Percentiles rank a stretch among this genome's conserved stretches.
phyloP scores from a whole-genome alignment of 768 basidiomycete genomes.

The Suillus ampliporus region DNA sequence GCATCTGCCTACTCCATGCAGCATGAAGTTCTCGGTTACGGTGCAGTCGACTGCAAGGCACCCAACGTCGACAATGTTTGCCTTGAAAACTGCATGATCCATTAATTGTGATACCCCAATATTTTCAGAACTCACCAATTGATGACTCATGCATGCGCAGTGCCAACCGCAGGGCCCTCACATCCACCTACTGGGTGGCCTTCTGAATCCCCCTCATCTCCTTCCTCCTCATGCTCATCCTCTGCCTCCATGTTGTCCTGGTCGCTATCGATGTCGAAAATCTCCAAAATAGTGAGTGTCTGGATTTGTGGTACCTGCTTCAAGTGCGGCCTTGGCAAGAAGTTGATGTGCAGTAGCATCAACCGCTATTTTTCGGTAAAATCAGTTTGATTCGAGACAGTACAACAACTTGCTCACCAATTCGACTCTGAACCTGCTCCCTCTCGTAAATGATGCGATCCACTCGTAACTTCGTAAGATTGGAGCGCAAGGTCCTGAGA shows the following conservation, averaged over 20 bases:
- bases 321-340: not conserved
- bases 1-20: conserved; percentile 1
- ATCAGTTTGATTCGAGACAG: not conserved
- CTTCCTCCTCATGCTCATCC: not conserved
- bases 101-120: not conserved
- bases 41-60: not conserved
- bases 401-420: not conserved
- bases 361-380: not conserved
- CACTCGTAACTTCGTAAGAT: not conserved
- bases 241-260: not conserved
- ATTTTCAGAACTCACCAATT: not conserved
- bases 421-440: not conserved
- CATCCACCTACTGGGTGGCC: not conserved
- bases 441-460: not conserved
- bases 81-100: not conserved
- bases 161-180: not conserved
- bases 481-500: not conserved
- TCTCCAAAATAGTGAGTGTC: not conserved
- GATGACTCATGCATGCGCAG: not conserved
- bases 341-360: not conserved
- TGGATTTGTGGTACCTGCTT: not conserved
- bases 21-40: not conserved
- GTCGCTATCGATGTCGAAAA: not conserved
- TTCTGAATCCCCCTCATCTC: not conserved
- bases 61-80: not conserved